These are phyloP conservation scores for Clarireedia homoeocarpa DNA, from an alignment of 2,329 filamentous ascomycete genomes.

Conservation along the genomic window DNA sequence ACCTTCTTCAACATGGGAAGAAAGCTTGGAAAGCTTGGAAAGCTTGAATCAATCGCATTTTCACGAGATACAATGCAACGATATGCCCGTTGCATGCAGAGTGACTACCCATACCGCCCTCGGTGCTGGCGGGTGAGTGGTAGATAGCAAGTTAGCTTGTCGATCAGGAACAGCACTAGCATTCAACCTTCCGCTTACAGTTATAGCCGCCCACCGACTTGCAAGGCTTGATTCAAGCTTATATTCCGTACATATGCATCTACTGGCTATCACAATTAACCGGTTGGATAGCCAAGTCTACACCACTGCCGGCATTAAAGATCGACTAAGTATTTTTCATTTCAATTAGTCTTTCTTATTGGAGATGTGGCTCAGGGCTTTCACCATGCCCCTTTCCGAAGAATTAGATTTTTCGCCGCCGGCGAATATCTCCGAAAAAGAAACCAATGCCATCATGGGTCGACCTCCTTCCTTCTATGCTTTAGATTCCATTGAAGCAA, in stretches of 20 bases:
- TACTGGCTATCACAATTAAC: neutral
- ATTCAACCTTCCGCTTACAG: constrained; percentile 9
- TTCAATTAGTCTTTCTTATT: neutral
- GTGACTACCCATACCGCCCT: too few relatives aligned
- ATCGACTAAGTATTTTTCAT: neutral
- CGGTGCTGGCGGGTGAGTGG: too few relatives aligned
- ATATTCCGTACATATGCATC: constrained; percentile 1
- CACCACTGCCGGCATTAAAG: neutral
- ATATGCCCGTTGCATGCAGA: too few relatives aligned
- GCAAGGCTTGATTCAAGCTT: constrained; percentile 9
- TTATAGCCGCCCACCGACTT: neutral
- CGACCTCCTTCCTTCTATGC: neutral
- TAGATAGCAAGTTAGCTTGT: neutral
- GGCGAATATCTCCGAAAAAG: neutral
- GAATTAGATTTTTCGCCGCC: neutral
- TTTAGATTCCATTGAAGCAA: neutral
- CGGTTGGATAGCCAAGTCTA: neutral
- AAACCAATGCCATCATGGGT: neutral
- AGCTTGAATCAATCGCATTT: too few relatives aligned
- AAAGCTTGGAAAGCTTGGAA: too few relatives aligned
- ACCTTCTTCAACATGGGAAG: too few relatives aligned
- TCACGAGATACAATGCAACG: too few relatives aligned
- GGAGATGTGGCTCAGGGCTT: too few relatives aligned
- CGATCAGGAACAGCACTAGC: too few relatives aligned
- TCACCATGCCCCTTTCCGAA: neutral